Percentiles rank a stretch among this genome's conserved stretches.
phyloP scores from a whole-genome alignment of 306 rosid species.

The Fragaria vesca region DNA sequence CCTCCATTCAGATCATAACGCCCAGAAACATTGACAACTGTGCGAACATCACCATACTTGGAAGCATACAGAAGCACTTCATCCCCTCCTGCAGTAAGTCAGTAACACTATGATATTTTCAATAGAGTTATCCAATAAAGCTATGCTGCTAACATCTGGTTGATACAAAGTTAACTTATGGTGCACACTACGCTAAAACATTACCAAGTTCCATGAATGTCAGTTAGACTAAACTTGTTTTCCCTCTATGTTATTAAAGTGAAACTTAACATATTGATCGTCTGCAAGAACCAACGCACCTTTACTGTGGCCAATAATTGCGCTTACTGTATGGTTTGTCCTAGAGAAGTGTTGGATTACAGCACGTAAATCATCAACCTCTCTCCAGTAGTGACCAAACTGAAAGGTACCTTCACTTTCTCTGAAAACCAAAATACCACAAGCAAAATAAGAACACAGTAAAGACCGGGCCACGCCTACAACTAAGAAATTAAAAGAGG shows the following conservation, averaged over 20 bases:
- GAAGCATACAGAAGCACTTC: constrained; percentile 1
- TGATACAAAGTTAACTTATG: background rate
- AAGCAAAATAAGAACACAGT: background rate
- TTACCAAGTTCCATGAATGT: background rate
- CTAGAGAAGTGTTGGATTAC: background rate
- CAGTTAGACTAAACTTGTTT: background rate
- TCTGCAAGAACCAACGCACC: constrained; percentile 12
- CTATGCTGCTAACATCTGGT: background rate
- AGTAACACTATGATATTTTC: background rate
- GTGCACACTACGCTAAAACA: background rate
- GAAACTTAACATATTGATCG: background rate
- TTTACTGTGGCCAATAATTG: constrained; percentile 4
- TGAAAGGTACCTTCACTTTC: constrained; percentile 2
- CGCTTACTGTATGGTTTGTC: background rate
- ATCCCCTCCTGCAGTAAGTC: background rate
- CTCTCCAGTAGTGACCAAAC: background rate
- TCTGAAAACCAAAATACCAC: background rate
- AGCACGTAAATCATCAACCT: background rate
- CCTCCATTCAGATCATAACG: constrained; percentile 1
- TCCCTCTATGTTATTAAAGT: background rate
- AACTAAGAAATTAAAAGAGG: background rate
- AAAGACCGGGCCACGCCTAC: background rate
- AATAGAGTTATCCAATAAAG: background rate
- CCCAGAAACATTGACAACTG: constrained; percentile 4
- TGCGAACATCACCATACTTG: background rate